Conservation (phyloP, 139 green algal genomes). For the Coelastrella sp. region DNA sequence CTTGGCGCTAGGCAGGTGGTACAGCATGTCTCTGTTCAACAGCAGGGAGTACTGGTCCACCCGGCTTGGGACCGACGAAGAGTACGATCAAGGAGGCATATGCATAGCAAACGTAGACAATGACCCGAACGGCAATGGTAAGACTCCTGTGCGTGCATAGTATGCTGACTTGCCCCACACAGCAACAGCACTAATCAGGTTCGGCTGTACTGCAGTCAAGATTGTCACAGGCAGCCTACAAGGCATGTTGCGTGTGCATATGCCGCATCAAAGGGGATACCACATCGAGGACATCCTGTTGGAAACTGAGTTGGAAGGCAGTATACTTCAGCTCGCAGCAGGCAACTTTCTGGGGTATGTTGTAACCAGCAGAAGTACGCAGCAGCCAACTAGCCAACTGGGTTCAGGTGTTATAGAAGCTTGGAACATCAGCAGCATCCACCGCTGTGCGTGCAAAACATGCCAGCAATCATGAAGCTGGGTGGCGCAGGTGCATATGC, state of each 20-base stretch:
- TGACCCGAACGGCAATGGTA: constrained; percentile 56
- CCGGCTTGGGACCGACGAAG: constrained; percentile 62
- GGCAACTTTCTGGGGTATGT: constrained; percentile 66
- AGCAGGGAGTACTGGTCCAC: constrained; percentile 69
- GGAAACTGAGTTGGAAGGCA: constrained; percentile 64
- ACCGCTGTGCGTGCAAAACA: too few species aligned
- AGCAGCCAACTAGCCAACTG: too few species aligned
- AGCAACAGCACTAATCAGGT: background rate
- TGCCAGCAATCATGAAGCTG: too few species aligned
- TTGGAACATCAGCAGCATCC: too few species aligned
- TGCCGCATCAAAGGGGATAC: constrained; percentile 58
- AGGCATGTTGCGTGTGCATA: constrained; percentile 73
- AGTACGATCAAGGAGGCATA: constrained; percentile 71
- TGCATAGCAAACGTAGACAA: constrained; percentile 69
- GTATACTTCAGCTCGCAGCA: constrained; percentile 66
- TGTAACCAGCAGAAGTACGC: background rate
- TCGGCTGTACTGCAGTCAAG: constrained; percentile 60
- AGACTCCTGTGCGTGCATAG: background rate
- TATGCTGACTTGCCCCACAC: background rate
- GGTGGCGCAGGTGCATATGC: too few species aligned
- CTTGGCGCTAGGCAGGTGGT: too few species aligned
- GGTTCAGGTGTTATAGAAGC: too few species aligned
- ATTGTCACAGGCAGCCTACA: constrained; percentile 75
- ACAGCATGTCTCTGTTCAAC: constrained; percentile 69
- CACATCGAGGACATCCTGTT: constrained; percentile 68